Percentiles rank a stretch among this genome's conserved stretches.
phyloP scores from a whole-genome alignment of 169 alveolate genomes.

The Eimeria necatrix region DNA sequence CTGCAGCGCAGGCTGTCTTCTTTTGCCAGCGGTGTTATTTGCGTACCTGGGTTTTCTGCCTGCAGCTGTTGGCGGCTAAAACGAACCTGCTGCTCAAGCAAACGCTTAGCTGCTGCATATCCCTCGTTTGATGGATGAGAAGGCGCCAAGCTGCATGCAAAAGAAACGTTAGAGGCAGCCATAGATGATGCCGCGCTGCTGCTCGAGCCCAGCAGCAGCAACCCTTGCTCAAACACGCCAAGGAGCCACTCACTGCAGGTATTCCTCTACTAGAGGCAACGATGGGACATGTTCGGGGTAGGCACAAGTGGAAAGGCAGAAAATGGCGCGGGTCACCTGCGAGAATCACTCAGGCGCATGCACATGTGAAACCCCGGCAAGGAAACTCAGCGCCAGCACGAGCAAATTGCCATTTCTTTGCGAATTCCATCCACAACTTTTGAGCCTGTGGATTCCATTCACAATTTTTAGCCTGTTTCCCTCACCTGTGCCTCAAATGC shows the following conservation, averaged over 20 bases:
- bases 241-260: conserved; percentile 71
- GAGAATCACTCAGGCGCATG: background rate
- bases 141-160: conserved; percentile 77
- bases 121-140: conserved; percentile 86
- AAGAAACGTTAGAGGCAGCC: background rate
- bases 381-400: background rate
- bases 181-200: background rate
- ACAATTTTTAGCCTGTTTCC: background rate
- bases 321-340: conserved; percentile 80
- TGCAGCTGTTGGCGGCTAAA: conserved; percentile 67
- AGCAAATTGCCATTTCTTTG: too few species aligned
- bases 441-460: too few species aligned
- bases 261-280: conserved; percentile 75
- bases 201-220: background rate
- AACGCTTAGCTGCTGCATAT: conserved; percentile 83
- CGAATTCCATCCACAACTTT: too few species aligned
- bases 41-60: conserved; percentile 33
- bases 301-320: conserved; percentile 85
- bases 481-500: conserved; percentile 51
- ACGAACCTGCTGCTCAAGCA: conserved; percentile 80
- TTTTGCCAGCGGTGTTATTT: background rate
- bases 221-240: background rate
- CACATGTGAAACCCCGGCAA: background rate
- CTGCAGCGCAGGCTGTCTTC: too few species aligned
- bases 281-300: conserved; percentile 78